Conservation (phyloP, 805 yeast genomes). For the Saccharomycopsis oosterbeekiorum region DNA sequence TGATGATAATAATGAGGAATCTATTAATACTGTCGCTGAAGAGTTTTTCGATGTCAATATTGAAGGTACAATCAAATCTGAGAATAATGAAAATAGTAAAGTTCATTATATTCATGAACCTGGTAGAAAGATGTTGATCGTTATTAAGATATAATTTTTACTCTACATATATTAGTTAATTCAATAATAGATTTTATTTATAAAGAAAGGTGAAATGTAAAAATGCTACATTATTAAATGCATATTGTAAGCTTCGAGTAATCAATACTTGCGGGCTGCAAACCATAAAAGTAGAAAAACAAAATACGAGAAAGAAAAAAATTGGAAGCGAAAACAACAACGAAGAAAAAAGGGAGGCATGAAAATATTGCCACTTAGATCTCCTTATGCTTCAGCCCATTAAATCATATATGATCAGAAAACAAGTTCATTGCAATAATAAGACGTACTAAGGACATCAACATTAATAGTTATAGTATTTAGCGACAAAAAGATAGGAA, state of each 20-base stretch:
- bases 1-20: neutral
- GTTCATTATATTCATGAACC: conserved; percentile 10
- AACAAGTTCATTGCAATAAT: too few species aligned
- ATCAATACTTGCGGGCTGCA: too few species aligned
- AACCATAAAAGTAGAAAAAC: neutral
- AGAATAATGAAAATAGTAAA: neutral
- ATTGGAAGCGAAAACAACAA: neutral
- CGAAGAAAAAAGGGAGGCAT: neutral
- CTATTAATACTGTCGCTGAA: neutral
- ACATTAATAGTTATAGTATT: too few species aligned
- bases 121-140: conserved; percentile 2
- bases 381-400: neutral
- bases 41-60: neutral
- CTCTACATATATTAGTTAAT: neutral
- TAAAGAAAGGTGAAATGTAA: neutral
- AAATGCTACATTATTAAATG: too few species aligned
- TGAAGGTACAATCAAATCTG: neutral
- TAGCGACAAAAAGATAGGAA: neutral
- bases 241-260: too few species aligned
- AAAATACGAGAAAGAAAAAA: neutral
- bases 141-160: conserved; percentile 3
- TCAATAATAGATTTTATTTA: neutral
- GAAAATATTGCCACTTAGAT: neutral
- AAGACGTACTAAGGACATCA: neutral
- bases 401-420: neutral